Conservation (phyloP, 805 yeast genomes). For the Yarrowia divulgata region DNA sequence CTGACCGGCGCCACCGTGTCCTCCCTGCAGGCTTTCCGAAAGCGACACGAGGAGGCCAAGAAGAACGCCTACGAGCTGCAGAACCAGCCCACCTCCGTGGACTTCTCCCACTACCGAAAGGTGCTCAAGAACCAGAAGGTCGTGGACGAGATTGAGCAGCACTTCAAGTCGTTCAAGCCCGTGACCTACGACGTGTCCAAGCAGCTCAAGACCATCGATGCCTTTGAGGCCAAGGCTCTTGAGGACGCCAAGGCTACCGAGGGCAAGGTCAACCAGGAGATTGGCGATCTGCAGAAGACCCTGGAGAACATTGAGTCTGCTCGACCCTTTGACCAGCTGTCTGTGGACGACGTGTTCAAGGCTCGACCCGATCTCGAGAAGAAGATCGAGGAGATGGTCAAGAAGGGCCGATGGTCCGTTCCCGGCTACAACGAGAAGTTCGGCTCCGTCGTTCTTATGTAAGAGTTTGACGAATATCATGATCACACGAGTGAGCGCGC, state of each 20-base stretch:
- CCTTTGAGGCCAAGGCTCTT: slow-evolving; percentile 93
- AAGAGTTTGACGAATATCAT: slow-evolving; percentile 42
- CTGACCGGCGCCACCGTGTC: slow-evolving; percentile 91
- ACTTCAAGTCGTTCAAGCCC: slow-evolving; percentile 73
- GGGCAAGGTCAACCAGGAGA: slow-evolving; percentile 83
- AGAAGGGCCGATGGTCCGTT: slow-evolving; percentile 96
- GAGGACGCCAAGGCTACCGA: slow-evolving; percentile 96
- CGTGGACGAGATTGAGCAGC: slow-evolving; percentile 65
- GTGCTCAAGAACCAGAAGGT: slow-evolving; percentile 81
- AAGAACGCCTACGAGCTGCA: slow-evolving; percentile 74
- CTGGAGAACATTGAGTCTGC: slow-evolving; percentile 93
- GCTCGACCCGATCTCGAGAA: slow-evolving; percentile 98
- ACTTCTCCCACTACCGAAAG: slow-evolving; percentile 80
- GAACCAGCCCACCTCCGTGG: slow-evolving; percentile 77
- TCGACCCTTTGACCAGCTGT: slow-evolving; percentile 96
- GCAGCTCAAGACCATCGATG: slow-evolving; percentile 89
- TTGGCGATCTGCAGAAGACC: slow-evolving; percentile 84
- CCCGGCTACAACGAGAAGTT: slow-evolving; percentile 99
- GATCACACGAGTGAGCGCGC: neutral
- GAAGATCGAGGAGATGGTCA: slow-evolving; percentile 92
- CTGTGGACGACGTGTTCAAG: slow-evolving; percentile 90
- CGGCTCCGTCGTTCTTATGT: slow-evolving; percentile 94
- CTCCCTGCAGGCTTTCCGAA: slow-evolving; percentile 89
- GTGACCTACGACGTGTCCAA: slow-evolving; percentile 83
- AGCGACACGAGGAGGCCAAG: slow-evolving; percentile 98